Evolutionary conservation across 345 rosid genomes (phyloP).

Genomic region (Salix udensis): DNA sequence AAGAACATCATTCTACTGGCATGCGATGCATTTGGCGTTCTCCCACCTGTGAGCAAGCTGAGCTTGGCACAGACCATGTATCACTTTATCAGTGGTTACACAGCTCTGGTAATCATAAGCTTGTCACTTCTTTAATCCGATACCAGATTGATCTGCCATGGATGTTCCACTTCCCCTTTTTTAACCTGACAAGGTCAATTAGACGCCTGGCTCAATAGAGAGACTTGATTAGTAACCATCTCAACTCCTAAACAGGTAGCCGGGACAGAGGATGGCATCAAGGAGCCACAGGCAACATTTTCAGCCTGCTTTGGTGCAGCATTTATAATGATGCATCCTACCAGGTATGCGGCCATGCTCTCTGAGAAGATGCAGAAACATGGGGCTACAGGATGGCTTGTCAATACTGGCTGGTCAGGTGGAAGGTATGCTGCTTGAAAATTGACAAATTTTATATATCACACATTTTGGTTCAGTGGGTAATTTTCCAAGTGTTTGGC

Average conservation of each 20-base stretch:
- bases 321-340: slow-evolving; percentile 93
- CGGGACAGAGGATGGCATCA: slow-evolving; percentile 89
- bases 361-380: slow-evolving; percentile 92
- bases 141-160: neutral
- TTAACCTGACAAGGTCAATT: too few species aligned
- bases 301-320: slow-evolving; percentile 99
- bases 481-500: slow-evolving; percentile 7
- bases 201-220: too few species aligned
- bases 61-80: slow-evolving; percentile 35
- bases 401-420: slow-evolving; percentile 97
- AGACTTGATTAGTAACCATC: too few species aligned
- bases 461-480: neutral
- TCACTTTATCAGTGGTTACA: slow-evolving; percentile 34
- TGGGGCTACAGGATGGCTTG: slow-evolving; percentile 97
- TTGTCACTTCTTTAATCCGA: neutral
- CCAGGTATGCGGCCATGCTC: slow-evolving; percentile 96
- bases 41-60: slow-evolving; percentile 39
- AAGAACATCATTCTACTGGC: slow-evolving; percentile 33
- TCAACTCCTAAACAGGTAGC: slow-evolving; percentile 51
- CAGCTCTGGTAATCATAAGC: slow-evolving; percentile 27
- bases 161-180: too few species aligned
- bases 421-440: slow-evolving; percentile 57
- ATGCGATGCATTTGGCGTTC: slow-evolving; percentile 36
- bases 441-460: neutral
- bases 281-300: slow-evolving; percentile 88